Evolutionary conservation across 164 flowering plant genomes (phyloP), one percentile per base, ranked within the genome.

Genomic region (Kalanchoe fedtschenkoi): DNA sequence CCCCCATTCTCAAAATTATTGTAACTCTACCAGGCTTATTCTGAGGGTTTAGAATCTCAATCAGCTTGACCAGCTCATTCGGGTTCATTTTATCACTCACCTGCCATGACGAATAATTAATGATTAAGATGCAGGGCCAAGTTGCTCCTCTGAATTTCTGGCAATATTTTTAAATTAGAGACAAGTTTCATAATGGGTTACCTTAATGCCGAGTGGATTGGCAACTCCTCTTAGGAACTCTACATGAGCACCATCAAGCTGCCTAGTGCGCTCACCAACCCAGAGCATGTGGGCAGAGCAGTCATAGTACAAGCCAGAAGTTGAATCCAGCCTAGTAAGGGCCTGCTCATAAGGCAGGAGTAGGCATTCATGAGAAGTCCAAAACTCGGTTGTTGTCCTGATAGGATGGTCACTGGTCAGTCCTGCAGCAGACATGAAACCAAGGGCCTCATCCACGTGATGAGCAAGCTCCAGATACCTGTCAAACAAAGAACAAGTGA

Each of bases 11-110:
- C 0, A 79, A 55, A 33, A 91, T 88, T 0, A 91, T 63, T 0
- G 95, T 91, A 14, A 91, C 87, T 71, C 96, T 83, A 29, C 96
- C 97, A 0, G 92, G 73, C 71, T 84, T 91, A 72, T 91, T 91
- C 42, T 81, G 71, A 51, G 95, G 89, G 44, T 91, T 88, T 73
- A 91, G 58, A 60, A 89, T 88, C 61, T 83, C 89, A 64, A 87
- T 79, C 64, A 88, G 88, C 80, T 80, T 83, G 32, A 88, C 87
- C 24, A 91, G 84, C 76, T 91, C 83, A 61, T 64, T 77, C 11
- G 95, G 96, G 69, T 88, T 79, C 97, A 91, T 91, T 76, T 91
- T 91, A 60, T 91, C 90, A 67, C 96, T 91, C 61, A 85, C 96
- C 97, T 91, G 83, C 74, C 47, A 17, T 4, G n/a, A 16, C 21